These are phyloP conservation scores for Tylopilus sp. DNA, from an alignment of 768 basidiomycete species.

Conservation along the genomic window DNA sequence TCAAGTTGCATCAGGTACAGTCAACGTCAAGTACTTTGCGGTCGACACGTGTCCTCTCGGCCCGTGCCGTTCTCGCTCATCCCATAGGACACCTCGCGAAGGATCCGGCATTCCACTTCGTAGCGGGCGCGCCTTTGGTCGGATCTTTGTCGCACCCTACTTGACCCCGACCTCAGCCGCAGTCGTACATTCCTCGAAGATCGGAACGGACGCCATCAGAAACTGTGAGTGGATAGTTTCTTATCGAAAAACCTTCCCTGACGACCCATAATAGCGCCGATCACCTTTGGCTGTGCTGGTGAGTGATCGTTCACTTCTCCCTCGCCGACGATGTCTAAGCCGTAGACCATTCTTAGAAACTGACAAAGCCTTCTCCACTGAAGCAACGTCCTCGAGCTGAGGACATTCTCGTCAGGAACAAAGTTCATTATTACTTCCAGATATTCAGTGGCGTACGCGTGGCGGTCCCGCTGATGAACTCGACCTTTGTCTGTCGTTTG, in stretches of 20 bases:
- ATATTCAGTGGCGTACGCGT: conserved; percentile 45
- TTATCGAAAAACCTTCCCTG: not conserved
- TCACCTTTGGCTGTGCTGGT: conserved; percentile 58
- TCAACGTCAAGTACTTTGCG: conserved; percentile 40
- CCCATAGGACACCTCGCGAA: conserved; percentile 47
- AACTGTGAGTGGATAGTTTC: conserved; percentile 33
- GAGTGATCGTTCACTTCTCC: not conserved
- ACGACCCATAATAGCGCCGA: conserved; percentile 39
- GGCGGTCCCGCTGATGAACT: conserved; percentile 26
- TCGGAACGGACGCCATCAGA: conserved; percentile 44
- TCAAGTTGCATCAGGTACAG: conserved; percentile 9
- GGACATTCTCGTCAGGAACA: conserved; percentile 49
- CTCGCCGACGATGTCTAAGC: not conserved
- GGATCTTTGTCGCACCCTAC: not conserved
- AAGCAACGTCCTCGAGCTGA: conserved; percentile 54
- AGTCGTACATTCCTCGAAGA: conserved; percentile 50
- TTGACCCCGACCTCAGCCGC: conserved; percentile 37
- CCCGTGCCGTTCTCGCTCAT: not conserved
- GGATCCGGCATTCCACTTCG: conserved; percentile 37
- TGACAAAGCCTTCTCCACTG: conserved; percentile 51
- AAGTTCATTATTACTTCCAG: conserved; percentile 54
- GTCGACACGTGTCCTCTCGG: conserved; percentile 33
- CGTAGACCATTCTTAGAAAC: conserved; percentile 34
- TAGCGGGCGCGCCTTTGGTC: conserved; percentile 37
- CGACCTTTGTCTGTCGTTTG: conserved; percentile 16